Base-by-base conservation (phyloP, 495 filamentous ascomycete genomes). In the Stereocaulon alpinum region DNA sequence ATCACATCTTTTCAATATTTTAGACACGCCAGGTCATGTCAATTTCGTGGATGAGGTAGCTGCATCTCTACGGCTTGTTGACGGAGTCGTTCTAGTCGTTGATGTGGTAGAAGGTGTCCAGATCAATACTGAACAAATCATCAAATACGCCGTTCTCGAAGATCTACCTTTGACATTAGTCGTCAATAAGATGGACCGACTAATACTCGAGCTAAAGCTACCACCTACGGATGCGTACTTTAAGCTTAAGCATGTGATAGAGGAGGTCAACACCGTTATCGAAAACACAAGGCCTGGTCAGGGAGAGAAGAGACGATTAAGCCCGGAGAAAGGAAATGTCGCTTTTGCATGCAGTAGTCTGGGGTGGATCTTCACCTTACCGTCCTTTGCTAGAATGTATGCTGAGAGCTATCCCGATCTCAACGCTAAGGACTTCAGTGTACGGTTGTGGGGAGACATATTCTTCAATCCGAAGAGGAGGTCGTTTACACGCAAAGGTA, bases 31-130 rank as follows among this genome's bases (percentile, higher is more conserved):
- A 0, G 93, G 93, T 7, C 93, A 98, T 73, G 94, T 96, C 65
- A 95, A 97, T 66, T 98, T 98, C 69, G 91, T 93, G 20, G 93
- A 98, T 69, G 93, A 98, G 70, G 87, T 98, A 11, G 92, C 93
- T 6, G 83, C 90, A 3, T 86, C 90, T 2, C 73, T 95, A 61
- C 86, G 93, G 18, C 73, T 98, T 42, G 91, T 85, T 30, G 93
- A 98, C 67, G 93, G 94, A 55, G 85, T 96, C 10, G 88, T 94
- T 45, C 73, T 98, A 44, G 87, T 98, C 20, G 91, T 98, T 20
- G 93, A 98, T 71, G 88, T 96, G 29, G 89, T 98, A n/a, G 93
- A 98, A 69, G 93, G 93, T 18, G 93, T 98, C 9, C 94, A 97
- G 73, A 82, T 90, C 61, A 95, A 93, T 69, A 96, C 93, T 0